phyloP scores from a whole-genome alignment of 2,329 filamentous ascomycete genomes.

The Monilinia aucupariae region DNA sequence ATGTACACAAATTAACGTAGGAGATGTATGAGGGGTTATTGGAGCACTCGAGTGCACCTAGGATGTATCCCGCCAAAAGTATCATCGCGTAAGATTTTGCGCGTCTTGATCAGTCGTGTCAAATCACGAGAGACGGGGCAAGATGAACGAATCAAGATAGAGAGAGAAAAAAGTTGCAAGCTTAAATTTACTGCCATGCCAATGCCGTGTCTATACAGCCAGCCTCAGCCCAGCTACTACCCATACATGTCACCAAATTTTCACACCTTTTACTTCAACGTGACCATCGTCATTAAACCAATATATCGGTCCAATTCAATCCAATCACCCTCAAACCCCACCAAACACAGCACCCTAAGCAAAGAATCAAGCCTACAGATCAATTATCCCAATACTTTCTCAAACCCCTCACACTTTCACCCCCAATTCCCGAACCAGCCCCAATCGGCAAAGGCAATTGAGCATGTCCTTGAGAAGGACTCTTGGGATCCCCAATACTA shows the following conservation, averaged over 20 bases:
- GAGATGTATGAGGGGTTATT: no score
- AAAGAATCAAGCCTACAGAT: constrained; percentile 1
- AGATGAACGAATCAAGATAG: not conserved
- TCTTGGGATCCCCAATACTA: constrained; percentile 49
- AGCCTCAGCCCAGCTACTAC: not conserved
- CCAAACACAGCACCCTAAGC: not conserved
- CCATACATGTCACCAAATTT: not conserved
- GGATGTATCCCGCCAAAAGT: not conserved
- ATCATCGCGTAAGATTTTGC: not conserved
- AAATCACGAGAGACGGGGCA: not conserved
- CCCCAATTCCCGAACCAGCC: not conserved
- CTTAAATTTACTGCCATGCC: constrained; percentile 4
- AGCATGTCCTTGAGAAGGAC: constrained; percentile 37
- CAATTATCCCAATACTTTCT: constrained; percentile 9
- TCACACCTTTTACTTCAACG: not conserved
- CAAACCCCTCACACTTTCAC: constrained; percentile 1
- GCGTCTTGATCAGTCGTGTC: not conserved
- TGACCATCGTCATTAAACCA: not conserved
- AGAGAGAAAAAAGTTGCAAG: not conserved
- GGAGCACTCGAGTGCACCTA: no score
- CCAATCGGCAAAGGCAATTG: constrained; percentile 2
- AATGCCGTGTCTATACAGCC: not conserved
- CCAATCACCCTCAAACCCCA: no score
- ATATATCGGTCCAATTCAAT: not conserved
- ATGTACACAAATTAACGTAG: no score